These are phyloP conservation scores for Sabuloglossum arenarium DNA, from an alignment of 495 filamentous ascomycete genomes.

Conservation along the genomic window DNA sequence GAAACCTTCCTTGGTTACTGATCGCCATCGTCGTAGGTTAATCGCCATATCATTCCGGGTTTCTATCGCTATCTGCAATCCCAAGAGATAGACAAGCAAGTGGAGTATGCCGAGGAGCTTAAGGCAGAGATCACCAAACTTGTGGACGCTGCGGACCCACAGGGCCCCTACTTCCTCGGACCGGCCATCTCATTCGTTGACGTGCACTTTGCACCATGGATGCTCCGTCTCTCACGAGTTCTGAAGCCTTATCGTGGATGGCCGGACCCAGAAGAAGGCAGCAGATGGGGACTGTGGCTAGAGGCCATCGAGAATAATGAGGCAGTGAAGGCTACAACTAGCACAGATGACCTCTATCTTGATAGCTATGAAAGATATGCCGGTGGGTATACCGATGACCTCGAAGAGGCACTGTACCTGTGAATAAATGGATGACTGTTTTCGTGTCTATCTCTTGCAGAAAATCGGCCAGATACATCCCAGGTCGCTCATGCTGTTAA, in stretches of 20 bases:
- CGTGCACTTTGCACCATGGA: constrained; percentile 74
- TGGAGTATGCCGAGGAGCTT: constrained; percentile 40
- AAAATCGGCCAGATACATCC: constrained; percentile 17
- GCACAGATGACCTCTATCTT: constrained; percentile 48
- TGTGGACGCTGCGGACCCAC: constrained; percentile 43
- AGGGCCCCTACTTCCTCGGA: constrained; percentile 73
- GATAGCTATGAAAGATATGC: constrained; percentile 51
- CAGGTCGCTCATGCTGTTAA: constrained; percentile 14
- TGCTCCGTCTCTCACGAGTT: constrained; percentile 52
- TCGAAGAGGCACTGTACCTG: not conserved
- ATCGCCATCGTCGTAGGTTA: constrained; percentile 32
- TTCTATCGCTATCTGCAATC: constrained; percentile 67
- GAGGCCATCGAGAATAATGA: constrained; percentile 60
- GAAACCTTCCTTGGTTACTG: too few species aligned
- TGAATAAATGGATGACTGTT: not conserved
- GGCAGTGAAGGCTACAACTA: constrained; percentile 59
- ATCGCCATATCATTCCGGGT: constrained; percentile 56
- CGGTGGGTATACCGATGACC: constrained; percentile 20
- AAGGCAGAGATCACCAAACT: constrained; percentile 48
- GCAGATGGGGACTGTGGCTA: constrained; percentile 58
- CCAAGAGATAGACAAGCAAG: constrained; percentile 42
- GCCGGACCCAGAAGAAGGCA: constrained; percentile 48
- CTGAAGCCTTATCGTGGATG: constrained; percentile 64
- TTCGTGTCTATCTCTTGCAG: not conserved
- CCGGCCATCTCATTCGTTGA: constrained; percentile 57